Evolutionary conservation across 169 alveolate genomes (phyloP).

Genomic region (Eimeria falciformis): DNA sequence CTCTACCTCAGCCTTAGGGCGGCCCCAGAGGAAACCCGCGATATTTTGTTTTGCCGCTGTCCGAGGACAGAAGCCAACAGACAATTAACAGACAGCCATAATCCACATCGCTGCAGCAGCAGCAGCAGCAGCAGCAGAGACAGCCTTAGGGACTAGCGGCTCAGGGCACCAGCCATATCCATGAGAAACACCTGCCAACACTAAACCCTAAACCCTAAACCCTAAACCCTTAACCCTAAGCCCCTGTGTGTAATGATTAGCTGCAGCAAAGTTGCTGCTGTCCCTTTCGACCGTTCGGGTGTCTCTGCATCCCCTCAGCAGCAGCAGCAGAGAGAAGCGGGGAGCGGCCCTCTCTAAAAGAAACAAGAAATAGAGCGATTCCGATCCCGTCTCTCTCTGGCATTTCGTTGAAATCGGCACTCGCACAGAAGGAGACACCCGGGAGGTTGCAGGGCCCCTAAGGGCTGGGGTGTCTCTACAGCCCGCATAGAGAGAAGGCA

Average conservation of each 20-base stretch:
- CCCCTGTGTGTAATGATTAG: not conserved
- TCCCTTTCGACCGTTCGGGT: not conserved
- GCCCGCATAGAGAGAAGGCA: no score
- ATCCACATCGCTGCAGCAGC: not conserved
- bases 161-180: not conserved
- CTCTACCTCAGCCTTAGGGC: not conserved
- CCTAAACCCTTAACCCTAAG: conserved; percentile 40
- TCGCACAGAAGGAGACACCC: no score
- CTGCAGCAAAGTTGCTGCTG: conserved; percentile 1
- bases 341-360: no score
- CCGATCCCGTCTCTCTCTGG: no score
- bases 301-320: not conserved
- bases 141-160: conserved; percentile 25
- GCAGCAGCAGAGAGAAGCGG: conserved; percentile 10
- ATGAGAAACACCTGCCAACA: conserved; percentile 15
- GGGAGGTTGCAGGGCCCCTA: no score
- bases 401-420: no score
- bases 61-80: not conserved
- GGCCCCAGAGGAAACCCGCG: not conserved
- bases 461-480: no score
- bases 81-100: not conserved
- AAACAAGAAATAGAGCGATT: no score
- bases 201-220: conserved; percentile 11
- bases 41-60: not conserved
- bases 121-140: conserved; percentile 60